Evolutionary conservation across 192 early-diverging fungal genomes (phyloP).

Genomic region (Coemansia sp.): DNA sequence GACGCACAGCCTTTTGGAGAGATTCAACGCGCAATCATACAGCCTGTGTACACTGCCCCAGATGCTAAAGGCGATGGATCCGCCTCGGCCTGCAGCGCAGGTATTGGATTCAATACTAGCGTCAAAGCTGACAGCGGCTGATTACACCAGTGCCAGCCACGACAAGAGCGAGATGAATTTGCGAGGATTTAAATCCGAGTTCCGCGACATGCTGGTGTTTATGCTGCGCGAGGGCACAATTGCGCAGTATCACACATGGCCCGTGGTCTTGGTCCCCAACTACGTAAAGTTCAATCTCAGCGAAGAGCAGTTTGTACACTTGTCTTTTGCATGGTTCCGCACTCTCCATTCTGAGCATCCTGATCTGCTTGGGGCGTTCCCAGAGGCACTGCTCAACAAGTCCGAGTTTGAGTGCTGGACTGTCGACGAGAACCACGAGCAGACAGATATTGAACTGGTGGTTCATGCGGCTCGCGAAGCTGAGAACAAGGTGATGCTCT

Average conservation of each 20-base stretch:
- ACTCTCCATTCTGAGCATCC: constrained; percentile 46
- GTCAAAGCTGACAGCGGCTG: constrained; percentile 24
- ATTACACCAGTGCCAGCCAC: constrained; percentile 37
- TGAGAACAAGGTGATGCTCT: constrained; percentile 37
- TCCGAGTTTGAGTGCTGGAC: constrained; percentile 39
- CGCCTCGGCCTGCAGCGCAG: constrained; percentile 37
- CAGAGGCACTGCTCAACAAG: constrained; percentile 37
- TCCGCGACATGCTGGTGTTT: constrained; percentile 81
- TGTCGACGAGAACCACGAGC: constrained; percentile 31
- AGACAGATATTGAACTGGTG: constrained; percentile 21
- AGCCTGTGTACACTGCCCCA: constrained; percentile 30
- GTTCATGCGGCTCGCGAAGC: constrained; percentile 26
- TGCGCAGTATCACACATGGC: constrained; percentile 81
- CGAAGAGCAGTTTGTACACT: constrained; percentile 46
- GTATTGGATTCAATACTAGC: constrained; percentile 31
- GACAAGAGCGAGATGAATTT: constrained; percentile 6
- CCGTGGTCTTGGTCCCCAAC: constrained; percentile 62
- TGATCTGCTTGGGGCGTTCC: constrained; percentile 46
- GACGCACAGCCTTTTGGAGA: constrained; percentile 1
- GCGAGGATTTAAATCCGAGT: constrained; percentile 62
- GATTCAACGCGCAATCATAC: constrained; percentile 20
- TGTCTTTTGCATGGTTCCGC: constrained; percentile 48
- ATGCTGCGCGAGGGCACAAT: constrained; percentile 75
- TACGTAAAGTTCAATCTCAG: constrained; percentile 55
- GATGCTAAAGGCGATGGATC: constrained; percentile 40